Percentiles rank a stretch among this genome's conserved stretches.
Evolutionary conservation across 352 stramenopile genomes (phyloP).

Genomic region (Phytophthora fragariaefolia): DNA sequence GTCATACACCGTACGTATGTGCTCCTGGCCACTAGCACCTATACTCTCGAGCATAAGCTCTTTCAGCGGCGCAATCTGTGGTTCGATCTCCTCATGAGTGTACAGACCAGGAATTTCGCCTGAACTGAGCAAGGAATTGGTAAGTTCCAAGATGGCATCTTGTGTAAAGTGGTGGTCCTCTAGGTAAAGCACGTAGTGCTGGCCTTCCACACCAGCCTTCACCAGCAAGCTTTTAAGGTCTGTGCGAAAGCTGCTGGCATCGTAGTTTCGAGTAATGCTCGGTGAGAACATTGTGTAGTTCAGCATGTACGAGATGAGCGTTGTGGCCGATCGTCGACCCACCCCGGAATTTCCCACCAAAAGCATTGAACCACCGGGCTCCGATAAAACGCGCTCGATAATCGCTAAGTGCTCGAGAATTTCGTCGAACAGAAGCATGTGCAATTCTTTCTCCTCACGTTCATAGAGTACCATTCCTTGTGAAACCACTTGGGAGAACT

Average conservation of each 20-base stretch:
- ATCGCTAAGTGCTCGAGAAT: conserved; percentile 92
- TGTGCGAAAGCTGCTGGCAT: conserved; percentile 74
- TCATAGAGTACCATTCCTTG: conserved; percentile 95
- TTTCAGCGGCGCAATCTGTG: conserved; percentile 89
- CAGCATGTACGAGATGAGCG: conserved; percentile 90
- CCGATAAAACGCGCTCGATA: conserved; percentile 89
- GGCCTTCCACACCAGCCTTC: conserved; percentile 82
- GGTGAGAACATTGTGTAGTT: conserved; percentile 89
- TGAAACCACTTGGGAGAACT: conserved; percentile 86
- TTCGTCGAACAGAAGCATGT: conserved; percentile 94
- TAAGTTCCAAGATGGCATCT: conserved; percentile 91
- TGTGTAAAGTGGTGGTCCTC: conserved; percentile 94
- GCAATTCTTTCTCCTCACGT: conserved; percentile 93
- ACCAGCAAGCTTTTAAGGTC: conserved; percentile 93
- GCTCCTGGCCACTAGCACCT: conserved; percentile 44
- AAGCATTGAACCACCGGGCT: conserved; percentile 89
- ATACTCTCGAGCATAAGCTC: conserved; percentile 91
- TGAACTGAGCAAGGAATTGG: conserved; percentile 92
- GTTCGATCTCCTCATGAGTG: conserved; percentile 94
- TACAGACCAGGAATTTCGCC: conserved; percentile 94
- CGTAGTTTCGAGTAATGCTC: conserved; percentile 79
- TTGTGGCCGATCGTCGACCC: conserved; percentile 84
- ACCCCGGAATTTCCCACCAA: conserved; percentile 91
- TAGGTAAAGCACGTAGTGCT: conserved; percentile 91
- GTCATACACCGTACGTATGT: conserved; percentile 92